Percentiles rank a stretch among this genome's conserved stretches.
Evolutionary conservation across 176 grass and related monocot genomes (phyloP).

Genomic region (Hordeum marinum): DNA sequence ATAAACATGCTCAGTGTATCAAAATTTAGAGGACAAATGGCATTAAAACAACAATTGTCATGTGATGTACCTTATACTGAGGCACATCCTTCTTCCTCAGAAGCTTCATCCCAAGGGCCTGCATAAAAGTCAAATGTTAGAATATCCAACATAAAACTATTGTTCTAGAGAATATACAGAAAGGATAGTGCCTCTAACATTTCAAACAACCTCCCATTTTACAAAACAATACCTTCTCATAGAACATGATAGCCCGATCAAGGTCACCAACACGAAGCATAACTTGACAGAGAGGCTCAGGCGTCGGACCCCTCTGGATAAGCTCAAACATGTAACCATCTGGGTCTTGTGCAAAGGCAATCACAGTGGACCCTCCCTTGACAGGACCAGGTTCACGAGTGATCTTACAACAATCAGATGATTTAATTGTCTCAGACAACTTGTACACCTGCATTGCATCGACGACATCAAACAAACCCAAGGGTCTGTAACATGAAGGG

Average conservation of each 20-base stretch:
- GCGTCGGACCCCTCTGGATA: conserved; percentile 81
- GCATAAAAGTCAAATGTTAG: conserved; percentile 18
- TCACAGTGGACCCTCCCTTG: conserved; percentile 89
- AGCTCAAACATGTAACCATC: conserved; percentile 92
- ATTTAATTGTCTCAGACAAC: conserved; percentile 65
- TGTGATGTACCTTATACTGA: conserved; percentile 70
- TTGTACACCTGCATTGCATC: conserved; percentile 69
- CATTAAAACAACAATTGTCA: neutral
- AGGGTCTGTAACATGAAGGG: neutral
- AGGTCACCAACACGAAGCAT: conserved; percentile 98
- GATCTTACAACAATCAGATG: conserved; percentile 58
- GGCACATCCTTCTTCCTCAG: conserved; percentile 85
- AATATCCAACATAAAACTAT: neutral
- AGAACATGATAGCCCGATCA: conserved; percentile 86
- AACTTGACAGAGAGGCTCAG: conserved; percentile 94
- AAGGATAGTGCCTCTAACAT: neutral
- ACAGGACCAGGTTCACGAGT: conserved; percentile 95
- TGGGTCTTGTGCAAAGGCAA: conserved; percentile 88
- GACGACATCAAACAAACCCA: conserved; percentile 1
- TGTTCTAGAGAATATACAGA: neutral
- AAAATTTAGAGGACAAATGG: neutral
- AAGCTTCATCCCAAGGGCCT: conserved; percentile 92
- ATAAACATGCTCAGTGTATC: conserved; percentile 24
- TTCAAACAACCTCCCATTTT: neutral
- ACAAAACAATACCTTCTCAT: conserved; percentile 71